phyloP scores from a whole-genome alignment of 2,329 filamentous ascomycete genomes.

The Calonectria hawksworthii region DNA sequence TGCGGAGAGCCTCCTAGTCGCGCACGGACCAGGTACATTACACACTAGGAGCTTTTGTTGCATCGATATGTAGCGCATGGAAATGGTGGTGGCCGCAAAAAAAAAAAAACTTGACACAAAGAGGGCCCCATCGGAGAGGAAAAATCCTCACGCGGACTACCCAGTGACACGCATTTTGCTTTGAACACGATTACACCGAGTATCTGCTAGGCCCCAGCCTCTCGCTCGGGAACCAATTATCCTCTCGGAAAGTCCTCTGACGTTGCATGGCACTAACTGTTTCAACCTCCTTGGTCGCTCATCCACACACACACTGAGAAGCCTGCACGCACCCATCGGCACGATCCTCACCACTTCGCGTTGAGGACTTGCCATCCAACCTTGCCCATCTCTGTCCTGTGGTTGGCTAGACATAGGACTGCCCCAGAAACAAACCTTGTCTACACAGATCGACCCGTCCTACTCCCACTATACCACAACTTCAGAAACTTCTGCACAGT shows the following conservation, averaged over 20 bases:
- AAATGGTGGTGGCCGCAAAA: background rate
- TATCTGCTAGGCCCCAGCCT: background rate
- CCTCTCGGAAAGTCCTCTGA: background rate
- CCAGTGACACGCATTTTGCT: constrained; percentile 13
- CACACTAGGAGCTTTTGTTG: background rate
- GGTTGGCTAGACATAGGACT: constrained; percentile 2
- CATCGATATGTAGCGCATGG: background rate
- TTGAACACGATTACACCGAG: constrained; percentile 9
- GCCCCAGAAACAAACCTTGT: background rate
- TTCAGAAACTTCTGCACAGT: background rate
- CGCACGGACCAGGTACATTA: constrained; percentile 15
- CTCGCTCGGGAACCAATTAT: background rate
- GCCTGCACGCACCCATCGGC: constrained; percentile 1
- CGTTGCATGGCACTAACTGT: background rate
- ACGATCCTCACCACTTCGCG: background rate
- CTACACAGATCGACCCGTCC: background rate
- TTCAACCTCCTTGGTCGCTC: background rate
- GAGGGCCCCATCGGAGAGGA: constrained; percentile 9
- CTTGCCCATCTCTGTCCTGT: background rate
- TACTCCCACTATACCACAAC: constrained; percentile 2
- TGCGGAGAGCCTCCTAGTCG: background rate
- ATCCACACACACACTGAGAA: background rate
- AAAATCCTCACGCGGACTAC: constrained; percentile 21
- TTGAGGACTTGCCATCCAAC: background rate
- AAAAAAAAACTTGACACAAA: constrained; percentile 7